phyloP scores from a whole-genome alignment of 164 flowering plant species.

The Berberis thunbergii region DNA sequence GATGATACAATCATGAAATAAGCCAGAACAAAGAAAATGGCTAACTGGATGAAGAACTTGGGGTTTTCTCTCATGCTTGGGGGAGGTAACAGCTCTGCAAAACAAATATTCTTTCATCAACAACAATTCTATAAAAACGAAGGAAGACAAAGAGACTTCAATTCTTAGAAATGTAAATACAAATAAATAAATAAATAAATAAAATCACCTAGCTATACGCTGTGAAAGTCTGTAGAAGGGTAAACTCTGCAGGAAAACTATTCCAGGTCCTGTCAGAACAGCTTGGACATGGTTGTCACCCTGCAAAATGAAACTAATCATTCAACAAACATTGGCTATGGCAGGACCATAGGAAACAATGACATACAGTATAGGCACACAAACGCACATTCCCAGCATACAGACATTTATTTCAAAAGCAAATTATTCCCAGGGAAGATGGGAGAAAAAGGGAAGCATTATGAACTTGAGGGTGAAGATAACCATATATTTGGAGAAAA shows the following conservation, averaged over 20 bases:
- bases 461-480: too few species aligned
- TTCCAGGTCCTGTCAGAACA: slow-evolving; percentile 79
- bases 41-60: slow-evolving; percentile 81
- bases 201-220: slow-evolving; percentile 64
- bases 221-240: slow-evolving; percentile 76
- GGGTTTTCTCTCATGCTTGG: slow-evolving; percentile 97
- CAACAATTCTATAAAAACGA: not conserved
- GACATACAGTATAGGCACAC: too few species aligned
- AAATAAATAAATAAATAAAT: too few species aligned
- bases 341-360: too few species aligned
- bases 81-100: slow-evolving; percentile 90
- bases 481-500: too few species aligned
- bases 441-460: too few species aligned
- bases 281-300: slow-evolving; percentile 66
- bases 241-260: slow-evolving; percentile 82
- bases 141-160: too few species aligned
- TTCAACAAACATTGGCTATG: too few species aligned
- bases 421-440: too few species aligned
- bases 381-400: too few species aligned
- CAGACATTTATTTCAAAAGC: too few species aligned
- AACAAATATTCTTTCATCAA: not conserved
- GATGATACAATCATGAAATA: slow-evolving; percentile 91
- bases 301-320: slow-evolving; percentile 21
- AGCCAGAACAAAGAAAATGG: slow-evolving; percentile 77
- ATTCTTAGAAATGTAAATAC: too few species aligned